Conservation (phyloP, 2,329 filamentous ascomycete species). For the Onygena corvina region DNA sequence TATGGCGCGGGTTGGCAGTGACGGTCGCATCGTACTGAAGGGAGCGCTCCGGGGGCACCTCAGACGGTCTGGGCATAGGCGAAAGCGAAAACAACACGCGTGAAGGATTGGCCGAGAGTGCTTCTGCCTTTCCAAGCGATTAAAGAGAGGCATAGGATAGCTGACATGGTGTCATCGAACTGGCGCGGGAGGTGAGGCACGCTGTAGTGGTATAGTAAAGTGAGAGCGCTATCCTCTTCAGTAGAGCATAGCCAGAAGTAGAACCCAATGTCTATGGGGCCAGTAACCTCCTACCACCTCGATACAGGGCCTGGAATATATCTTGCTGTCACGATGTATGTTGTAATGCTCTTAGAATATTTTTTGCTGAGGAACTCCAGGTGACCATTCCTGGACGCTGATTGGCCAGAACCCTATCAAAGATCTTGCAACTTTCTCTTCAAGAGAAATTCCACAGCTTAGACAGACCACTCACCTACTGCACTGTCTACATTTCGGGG, state of each 20-base stretch:
- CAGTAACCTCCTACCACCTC: too few relatives aligned
- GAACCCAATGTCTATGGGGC: too few relatives aligned
- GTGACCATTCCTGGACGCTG: not conserved
- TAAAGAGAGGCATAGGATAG: constrained; percentile 52
- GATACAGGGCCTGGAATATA: not conserved
- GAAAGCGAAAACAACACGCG: constrained; percentile 27
- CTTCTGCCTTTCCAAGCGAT: constrained; percentile 42
- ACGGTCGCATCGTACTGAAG: constrained; percentile 24
- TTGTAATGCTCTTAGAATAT: not conserved
- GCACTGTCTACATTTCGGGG: too few relatives aligned
- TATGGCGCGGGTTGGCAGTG: constrained; percentile 19
- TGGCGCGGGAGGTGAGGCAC: not conserved
- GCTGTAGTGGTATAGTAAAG: too few relatives aligned
- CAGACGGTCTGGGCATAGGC: constrained; percentile 14
- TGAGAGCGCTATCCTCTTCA: too few relatives aligned
- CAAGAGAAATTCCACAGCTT: too few relatives aligned
- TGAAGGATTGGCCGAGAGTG: constrained; percentile 39
- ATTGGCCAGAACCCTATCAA: not conserved
- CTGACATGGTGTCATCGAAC: constrained; percentile 45
- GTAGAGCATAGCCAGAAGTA: too few relatives aligned
- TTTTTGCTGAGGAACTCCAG: not conserved
- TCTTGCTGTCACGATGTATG: not conserved
- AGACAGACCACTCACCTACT: too few relatives aligned
- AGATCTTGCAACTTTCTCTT: not conserved
- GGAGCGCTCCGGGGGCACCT: constrained; percentile 15